Conservation (phyloP, 768 basidiomycete species). For the Porphyrellus cyaneotinctus region DNA sequence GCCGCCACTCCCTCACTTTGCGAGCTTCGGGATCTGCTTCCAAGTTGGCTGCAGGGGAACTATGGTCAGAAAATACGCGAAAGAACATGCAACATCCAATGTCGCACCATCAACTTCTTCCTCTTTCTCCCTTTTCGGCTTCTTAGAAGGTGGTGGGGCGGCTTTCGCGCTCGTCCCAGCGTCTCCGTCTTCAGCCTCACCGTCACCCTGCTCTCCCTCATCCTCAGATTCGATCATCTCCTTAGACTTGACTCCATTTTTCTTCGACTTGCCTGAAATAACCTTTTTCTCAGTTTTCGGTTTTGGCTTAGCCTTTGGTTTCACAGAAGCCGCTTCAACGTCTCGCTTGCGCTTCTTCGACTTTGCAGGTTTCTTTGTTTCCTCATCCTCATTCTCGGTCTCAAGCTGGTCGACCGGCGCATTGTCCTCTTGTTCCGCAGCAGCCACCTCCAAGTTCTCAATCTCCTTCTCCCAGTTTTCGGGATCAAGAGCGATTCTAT, state of each 20-base stretch:
- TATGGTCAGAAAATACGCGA: slow-evolving; percentile 5
- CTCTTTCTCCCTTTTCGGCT: slow-evolving; percentile 55
- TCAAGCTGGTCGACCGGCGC: slow-evolving; percentile 67
- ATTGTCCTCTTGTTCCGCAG: slow-evolving; percentile 50
- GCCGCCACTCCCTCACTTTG: slow-evolving; percentile 88
- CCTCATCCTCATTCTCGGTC: slow-evolving; percentile 50
- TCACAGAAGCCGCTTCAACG: slow-evolving; percentile 40
- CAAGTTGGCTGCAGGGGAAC: slow-evolving; percentile 35
- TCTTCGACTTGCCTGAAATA: slow-evolving; percentile 38
- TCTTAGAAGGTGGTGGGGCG: slow-evolving; percentile 64
- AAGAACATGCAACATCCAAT: neutral
- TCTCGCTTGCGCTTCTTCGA: slow-evolving; percentile 64
- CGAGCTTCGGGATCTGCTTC: slow-evolving; percentile 57
- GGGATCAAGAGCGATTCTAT: slow-evolving; percentile 72
- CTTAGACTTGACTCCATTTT: slow-evolving; percentile 59
- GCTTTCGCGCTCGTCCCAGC: slow-evolving; percentile 49
- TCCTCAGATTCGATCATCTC: slow-evolving; percentile 67
- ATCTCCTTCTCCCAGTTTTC: slow-evolving; percentile 57
- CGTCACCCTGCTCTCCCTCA: slow-evolving; percentile 46
- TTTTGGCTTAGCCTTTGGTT: slow-evolving; percentile 43
- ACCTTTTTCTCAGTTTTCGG: slow-evolving; percentile 41
- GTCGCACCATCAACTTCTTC: slow-evolving; percentile 56
- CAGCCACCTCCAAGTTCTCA: slow-evolving; percentile 30
- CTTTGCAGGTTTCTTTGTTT: slow-evolving; percentile 42
- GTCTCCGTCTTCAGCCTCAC: slow-evolving; percentile 43